Percentiles rank a stretch among this genome's conserved stretches.
Conservation (phyloP, 352 stramenopile species). For the Globisporangium viniferum region DNA sequence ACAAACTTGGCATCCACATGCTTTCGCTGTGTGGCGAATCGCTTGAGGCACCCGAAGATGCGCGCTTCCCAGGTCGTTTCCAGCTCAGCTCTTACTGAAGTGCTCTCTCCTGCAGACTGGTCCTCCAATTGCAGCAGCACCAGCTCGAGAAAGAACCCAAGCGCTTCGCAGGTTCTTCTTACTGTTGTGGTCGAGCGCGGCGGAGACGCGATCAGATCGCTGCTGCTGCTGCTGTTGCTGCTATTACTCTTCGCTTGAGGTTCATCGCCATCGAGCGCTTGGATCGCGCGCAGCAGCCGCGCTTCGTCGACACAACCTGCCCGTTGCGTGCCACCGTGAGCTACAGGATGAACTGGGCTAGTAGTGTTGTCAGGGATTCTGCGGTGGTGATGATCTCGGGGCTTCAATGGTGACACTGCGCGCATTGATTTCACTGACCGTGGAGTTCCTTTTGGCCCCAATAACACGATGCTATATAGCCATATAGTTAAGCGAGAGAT, state of each 20-base stretch:
- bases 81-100: slow-evolving; percentile 16
- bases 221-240: not conserved
- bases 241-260: not conserved
- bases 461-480: not conserved
- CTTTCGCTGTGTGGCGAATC: slow-evolving; percentile 24
- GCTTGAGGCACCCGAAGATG: slow-evolving; percentile 33
- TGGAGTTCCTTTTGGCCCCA: no score
- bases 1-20: not conserved
- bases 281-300: slow-evolving; percentile 39
- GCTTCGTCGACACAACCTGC: slow-evolving; percentile 21
- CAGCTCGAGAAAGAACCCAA: slow-evolving; percentile 32
- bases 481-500: slow-evolving; percentile 6
- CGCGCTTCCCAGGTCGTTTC: slow-evolving; percentile 33
- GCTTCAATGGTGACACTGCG: not conserved
- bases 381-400: not conserved
- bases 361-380: not conserved
- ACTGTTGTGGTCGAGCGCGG: not conserved
- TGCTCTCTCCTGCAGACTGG: not conserved
- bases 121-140: slow-evolving; percentile 18
- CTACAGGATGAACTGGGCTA: not conserved
- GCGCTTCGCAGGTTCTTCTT: slow-evolving; percentile 12
- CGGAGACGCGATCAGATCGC: not conserved
- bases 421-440: slow-evolving; percentile 4
- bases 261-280: slow-evolving; percentile 27
- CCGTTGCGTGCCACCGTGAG: not conserved